Percentiles rank a stretch among this genome's conserved stretches.
These are phyloP conservation scores for Pleochaeta shiraiana DNA, from an alignment of 2,329 filamentous ascomycete genomes.

Conservation along the genomic window DNA sequence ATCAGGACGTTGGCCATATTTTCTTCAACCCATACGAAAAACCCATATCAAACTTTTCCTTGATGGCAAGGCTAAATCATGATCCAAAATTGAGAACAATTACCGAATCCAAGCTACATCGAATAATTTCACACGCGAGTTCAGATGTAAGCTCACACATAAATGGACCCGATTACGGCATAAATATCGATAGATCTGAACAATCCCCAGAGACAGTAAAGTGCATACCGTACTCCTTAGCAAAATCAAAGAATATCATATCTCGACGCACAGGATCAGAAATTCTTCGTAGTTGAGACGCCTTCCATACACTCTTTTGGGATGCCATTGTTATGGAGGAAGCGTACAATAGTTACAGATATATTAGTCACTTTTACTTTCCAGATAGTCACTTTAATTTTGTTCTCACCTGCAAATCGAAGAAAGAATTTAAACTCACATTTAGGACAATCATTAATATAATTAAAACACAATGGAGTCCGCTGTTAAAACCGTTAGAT, in stretches of 20 bases:
- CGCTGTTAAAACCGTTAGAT: not conserved
- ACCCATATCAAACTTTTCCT: not conserved
- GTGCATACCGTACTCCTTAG: not conserved
- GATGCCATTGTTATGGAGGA: no score
- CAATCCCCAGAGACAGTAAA: not conserved
- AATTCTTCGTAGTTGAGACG: no score
- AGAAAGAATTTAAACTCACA: not conserved
- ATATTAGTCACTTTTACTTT: not conserved
- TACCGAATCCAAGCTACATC: not conserved
- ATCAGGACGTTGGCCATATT: not conserved
- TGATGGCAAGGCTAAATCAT: not conserved
- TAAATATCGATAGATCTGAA: not conserved
- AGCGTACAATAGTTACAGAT: not conserved
- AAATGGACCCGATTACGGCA: not conserved
- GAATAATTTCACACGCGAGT: not conserved
- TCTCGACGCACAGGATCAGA: no score
- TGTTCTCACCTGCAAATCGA: not conserved
- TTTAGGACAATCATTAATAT: not conserved
- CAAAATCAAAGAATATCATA: not conserved
- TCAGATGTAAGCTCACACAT: not conserved
- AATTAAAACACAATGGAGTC: not conserved
- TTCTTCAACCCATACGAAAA: not conserved
- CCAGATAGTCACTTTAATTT: constrained; percentile 1
- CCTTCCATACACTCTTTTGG: no score
- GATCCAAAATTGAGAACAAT: not conserved